phyloP scores from a whole-genome alignment of 768 basidiomycete species.

The Hygrocybe punicea region DNA sequence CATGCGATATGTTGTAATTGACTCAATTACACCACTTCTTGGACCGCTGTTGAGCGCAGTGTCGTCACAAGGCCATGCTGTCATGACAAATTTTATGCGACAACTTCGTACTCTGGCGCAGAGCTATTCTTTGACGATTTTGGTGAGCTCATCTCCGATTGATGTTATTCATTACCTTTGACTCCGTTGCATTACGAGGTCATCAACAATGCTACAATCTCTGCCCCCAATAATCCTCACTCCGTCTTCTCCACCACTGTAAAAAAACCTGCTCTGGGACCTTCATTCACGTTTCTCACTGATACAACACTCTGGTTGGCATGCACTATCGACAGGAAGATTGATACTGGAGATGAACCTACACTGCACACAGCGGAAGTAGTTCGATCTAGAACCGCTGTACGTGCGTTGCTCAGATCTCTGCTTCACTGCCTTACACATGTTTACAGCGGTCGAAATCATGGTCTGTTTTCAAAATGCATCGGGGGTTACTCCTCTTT shows the following conservation, averaged over 20 bases:
- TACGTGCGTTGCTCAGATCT: conserved; percentile 18
- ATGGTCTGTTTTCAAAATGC: conserved; percentile 42
- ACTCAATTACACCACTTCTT: conserved; percentile 61
- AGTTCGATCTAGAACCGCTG: conserved; percentile 43
- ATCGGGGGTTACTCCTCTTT: conserved; percentile 20
- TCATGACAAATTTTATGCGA: conserved; percentile 70
- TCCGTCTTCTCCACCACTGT: conserved; percentile 32
- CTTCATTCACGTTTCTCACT: conserved; percentile 68
- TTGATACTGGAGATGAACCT: conserved; percentile 18
- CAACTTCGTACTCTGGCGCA: conserved; percentile 53
- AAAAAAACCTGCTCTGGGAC: conserved; percentile 70
- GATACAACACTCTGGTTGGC: conserved; percentile 75
- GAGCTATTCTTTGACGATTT: conserved; percentile 42
- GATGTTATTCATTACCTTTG: not conserved
- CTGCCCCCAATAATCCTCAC: conserved; percentile 26
- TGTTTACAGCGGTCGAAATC: conserved; percentile 35
- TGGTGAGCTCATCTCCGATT: conserved; percentile 44
- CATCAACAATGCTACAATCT: conserved; percentile 49
- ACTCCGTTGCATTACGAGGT: conserved; percentile 40
- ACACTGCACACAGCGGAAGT: conserved; percentile 38
- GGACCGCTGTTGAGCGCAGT: conserved; percentile 59
- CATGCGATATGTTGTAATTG: conserved; percentile 56
- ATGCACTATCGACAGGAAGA: conserved; percentile 9
- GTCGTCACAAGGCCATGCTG: conserved; percentile 72
- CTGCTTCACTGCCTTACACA: conserved; percentile 1